These are phyloP conservation scores for Penicillium bialowiezense DNA, from an alignment of 495 filamentous ascomycete genomes.

Conservation along the genomic window DNA sequence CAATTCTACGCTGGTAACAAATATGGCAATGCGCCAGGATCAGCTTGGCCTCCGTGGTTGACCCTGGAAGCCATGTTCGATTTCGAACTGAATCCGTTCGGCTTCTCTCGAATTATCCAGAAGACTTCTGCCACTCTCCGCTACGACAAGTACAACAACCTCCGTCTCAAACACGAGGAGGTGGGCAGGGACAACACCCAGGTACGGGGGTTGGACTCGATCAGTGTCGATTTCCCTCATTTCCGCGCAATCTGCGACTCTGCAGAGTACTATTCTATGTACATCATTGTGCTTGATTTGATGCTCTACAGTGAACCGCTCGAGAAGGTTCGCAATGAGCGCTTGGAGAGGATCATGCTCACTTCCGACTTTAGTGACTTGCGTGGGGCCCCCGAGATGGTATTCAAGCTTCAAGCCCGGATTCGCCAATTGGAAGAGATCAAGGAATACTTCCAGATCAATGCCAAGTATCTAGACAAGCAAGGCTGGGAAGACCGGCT, in stretches of 20 bases:
- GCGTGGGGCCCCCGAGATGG: slow-evolving; percentile 89
- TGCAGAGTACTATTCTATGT: slow-evolving; percentile 92
- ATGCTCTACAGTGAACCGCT: slow-evolving; percentile 92
- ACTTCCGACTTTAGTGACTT: slow-evolving; percentile 99
- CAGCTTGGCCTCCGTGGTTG: slow-evolving; percentile 96
- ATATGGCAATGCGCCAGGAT: slow-evolving; percentile 81
- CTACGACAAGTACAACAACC: slow-evolving; percentile 97
- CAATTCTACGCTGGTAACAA: slow-evolving; percentile 92
- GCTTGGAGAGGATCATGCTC: slow-evolving; percentile 96
- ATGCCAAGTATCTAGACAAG: slow-evolving; percentile 82
- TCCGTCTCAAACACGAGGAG: slow-evolving; percentile 95
- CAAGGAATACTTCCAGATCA: slow-evolving; percentile 91
- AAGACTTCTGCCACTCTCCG: slow-evolving; percentile 89
- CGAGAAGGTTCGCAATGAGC: slow-evolving; percentile 91
- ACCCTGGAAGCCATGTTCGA: slow-evolving; percentile 98
- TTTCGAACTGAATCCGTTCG: slow-evolving; percentile 86
- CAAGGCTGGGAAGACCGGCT: slow-evolving; percentile 90
- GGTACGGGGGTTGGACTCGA: slow-evolving; percentile 85
- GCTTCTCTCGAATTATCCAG: slow-evolving; percentile 91
- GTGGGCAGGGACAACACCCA: slow-evolving; percentile 61
- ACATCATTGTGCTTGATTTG: slow-evolving; percentile 93
- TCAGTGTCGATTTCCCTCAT: slow-evolving; percentile 94
- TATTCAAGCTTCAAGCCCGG: slow-evolving; percentile 82
- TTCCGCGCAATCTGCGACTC: slow-evolving; percentile 93
- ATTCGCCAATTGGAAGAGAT: slow-evolving; percentile 95